Evolutionary conservation across 208 protist genomes (phyloP).

Genomic region (Leishmania major): DNA sequence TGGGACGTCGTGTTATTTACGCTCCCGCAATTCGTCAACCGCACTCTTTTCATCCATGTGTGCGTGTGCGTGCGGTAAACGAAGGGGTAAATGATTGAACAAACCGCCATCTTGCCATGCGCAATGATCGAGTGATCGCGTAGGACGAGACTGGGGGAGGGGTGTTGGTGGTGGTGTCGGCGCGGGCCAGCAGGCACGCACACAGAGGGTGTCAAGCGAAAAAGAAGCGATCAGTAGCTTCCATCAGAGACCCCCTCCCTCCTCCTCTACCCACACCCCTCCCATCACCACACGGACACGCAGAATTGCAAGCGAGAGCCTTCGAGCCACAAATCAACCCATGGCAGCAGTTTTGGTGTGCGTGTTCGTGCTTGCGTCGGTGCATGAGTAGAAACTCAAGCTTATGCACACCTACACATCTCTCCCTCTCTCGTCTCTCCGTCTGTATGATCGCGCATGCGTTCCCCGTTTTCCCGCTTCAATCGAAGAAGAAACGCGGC

Average conservation of each 20-base stretch:
- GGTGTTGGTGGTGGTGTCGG: not conserved
- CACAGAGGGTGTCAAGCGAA: not conserved
- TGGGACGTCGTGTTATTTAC: not conserved
- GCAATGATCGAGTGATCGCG: no score
- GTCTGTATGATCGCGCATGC: not conserved
- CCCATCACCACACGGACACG: not conserved
- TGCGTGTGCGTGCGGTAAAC: not conserved
- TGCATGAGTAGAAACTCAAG: not conserved
- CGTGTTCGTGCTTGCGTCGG: not conserved
- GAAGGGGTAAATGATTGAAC: no score
- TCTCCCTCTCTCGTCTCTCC: not conserved
- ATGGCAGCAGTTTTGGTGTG: not conserved
- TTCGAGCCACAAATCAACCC: not conserved
- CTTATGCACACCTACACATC: not conserved
- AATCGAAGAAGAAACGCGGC: no score
- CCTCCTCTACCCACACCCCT: no score
- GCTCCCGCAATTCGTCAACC: no score
- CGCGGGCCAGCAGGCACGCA: not conserved
- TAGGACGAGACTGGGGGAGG: not conserved
- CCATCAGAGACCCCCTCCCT: not conserved
- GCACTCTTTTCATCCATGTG: not conserved
- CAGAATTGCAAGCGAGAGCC: not conserved
- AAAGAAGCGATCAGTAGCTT: not conserved
- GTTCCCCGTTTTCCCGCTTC: not conserved
- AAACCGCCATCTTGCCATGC: no score